A percentile compares a stretch with the other conserved stretches of the same genome.
phyloP scores from a whole-genome alignment of 257 asterid species.

The Penstemon davidsonii region DNA sequence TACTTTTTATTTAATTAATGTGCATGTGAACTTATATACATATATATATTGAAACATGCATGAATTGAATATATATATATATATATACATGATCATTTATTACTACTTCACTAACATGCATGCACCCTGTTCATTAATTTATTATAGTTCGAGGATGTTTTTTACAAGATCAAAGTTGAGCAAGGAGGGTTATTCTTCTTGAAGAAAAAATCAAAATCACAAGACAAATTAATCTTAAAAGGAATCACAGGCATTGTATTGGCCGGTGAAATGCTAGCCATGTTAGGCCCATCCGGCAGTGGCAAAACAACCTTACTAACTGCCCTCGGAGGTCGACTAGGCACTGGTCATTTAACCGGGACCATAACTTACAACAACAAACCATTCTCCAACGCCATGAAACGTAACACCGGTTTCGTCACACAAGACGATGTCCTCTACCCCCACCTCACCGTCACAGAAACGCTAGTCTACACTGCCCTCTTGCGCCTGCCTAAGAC shows the following conservation, averaged over 20 bases:
- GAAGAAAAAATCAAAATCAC: constrained; percentile 23
- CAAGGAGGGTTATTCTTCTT: constrained; percentile 20
- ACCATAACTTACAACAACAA: constrained; percentile 50
- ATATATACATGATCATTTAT: no score
- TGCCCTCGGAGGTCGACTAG: constrained; percentile 60
- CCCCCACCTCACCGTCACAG: constrained; percentile 65
- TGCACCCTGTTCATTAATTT: no score
- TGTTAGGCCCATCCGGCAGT: constrained; percentile 80
- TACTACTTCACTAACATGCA: no score
- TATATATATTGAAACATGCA: no score
- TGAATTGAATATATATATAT: no score
- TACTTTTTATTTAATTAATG: no score
- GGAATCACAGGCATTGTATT: constrained; percentile 50
- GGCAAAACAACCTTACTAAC: constrained; percentile 74
- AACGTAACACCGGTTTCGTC: constrained; percentile 65
- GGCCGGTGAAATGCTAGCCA: constrained; percentile 69
- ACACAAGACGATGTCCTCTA: constrained; percentile 63
- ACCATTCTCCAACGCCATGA: constrained; percentile 53
- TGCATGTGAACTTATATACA: no score
- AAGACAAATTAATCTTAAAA: constrained; percentile 48
- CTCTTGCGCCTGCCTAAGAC: constrained; percentile 56
- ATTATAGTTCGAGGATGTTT: constrained; percentile 70
- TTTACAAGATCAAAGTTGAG: constrained; percentile 36
- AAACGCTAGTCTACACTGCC: constrained; percentile 62
- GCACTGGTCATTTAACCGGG: constrained; percentile 43